A percentile compares a stretch with the other conserved stretches of the same genome.
Conservation (phyloP, 768 basidiomycete species). For the Coprinopsis strossmayeri region DNA sequence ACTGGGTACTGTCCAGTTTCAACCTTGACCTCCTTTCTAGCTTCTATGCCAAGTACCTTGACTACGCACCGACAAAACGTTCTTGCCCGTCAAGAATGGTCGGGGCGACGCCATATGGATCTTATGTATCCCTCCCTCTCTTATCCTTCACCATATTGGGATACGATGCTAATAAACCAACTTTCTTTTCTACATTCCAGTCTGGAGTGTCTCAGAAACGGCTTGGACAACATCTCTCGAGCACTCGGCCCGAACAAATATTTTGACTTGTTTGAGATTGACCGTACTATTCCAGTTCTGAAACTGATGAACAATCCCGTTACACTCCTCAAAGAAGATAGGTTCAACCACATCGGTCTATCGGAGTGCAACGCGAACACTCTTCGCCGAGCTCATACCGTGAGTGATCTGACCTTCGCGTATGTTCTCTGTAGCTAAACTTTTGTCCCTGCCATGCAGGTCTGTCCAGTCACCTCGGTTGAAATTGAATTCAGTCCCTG, state of each 20-base stretch:
- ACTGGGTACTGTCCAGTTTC: slow-evolving; percentile 1
- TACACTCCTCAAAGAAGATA: slow-evolving; percentile 44
- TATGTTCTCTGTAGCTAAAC: background rate
- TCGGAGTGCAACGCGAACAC: slow-evolving; percentile 47
- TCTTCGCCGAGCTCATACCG: slow-evolving; percentile 30
- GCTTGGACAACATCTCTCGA: slow-evolving; percentile 37
- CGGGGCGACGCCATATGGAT: background rate
- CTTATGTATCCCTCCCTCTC: background rate
- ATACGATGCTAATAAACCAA: background rate
- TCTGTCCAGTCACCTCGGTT: slow-evolving; percentile 49
- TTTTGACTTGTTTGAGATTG: slow-evolving; percentile 56
- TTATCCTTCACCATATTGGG: background rate
- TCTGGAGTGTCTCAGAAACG: slow-evolving; percentile 14
- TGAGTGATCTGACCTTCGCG: slow-evolving; percentile 16
- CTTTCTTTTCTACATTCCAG: background rate
- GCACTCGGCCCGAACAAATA: slow-evolving; percentile 45
- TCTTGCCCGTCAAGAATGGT: slow-evolving; percentile 7
- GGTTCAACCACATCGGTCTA: slow-evolving; percentile 54
- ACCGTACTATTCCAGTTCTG: slow-evolving; percentile 38
- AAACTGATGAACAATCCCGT: slow-evolving; percentile 35
- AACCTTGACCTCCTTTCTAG: slow-evolving; percentile 8
- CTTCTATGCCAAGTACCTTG: slow-evolving; percentile 9
- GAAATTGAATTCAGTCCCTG: slow-evolving; percentile 67
- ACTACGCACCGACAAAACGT: slow-evolving; percentile 9
- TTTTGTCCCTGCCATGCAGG: slow-evolving; percentile 20